Base-by-base conservation (phyloP, 371 early-diverging fungal genomes). In the Encephalitozoon hellem region DNA sequence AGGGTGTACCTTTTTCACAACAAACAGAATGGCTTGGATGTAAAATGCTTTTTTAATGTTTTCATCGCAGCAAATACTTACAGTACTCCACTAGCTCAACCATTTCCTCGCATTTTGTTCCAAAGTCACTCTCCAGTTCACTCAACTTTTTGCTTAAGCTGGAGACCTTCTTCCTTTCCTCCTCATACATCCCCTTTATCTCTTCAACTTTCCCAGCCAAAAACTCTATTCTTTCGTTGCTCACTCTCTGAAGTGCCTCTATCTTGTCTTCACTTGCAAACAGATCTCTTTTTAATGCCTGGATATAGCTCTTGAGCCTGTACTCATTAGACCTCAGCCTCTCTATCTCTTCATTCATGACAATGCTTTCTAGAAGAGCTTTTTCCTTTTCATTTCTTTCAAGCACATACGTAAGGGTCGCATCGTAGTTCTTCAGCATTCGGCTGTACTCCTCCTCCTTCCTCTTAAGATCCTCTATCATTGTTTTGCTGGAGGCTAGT, bases 251-350 rank as follows among this genome's bases (percentile, higher is more conserved):
- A 66, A 65, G 70, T 5, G 71, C 21, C 6, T 79, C 79, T 23
- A 67, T 30, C 54, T 51, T 76, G 30, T 72, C 71, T 49, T 72
- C 53, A 18, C 49, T 39, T 3, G 55, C 54, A 34, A 76, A 42
- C 23, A 80, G 38, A 67, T 80, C 80, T 34, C 67, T 70, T 38
- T 76, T 26, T 12, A 80, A 28, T 8, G 73, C 78, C 49, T 68
- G 39, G 11, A 80, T 80, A 49, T 80, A 69, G 12, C 15, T 38
- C 51, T 72, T 76, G 12, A 76, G 45, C 15, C 69, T 43, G 6
- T 65, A 21, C 26, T 76, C 77, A 30, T 69, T 54, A 30, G 54
- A 23, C 43, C 15, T 72, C 8, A 68, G 32, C 38, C 69, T 55
- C 12, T 76, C 34, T 23, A 80, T 49, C 25, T 80, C 80, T 25